Conservation (phyloP, 2,329 filamentous ascomycete genomes). For the Setomelanomma holmii region DNA sequence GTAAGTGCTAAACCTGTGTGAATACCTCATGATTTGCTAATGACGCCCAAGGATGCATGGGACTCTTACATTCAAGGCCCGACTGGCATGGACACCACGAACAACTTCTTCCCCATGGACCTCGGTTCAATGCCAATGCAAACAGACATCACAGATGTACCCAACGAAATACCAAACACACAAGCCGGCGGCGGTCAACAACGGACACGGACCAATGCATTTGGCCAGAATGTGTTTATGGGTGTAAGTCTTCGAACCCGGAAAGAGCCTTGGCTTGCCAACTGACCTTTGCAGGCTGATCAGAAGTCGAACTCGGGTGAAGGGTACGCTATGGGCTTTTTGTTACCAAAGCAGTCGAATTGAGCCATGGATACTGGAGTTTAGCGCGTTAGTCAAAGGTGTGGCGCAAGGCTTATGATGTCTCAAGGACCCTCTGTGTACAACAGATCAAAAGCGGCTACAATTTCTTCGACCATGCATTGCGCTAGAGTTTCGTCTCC, state of each 20-base stretch:
- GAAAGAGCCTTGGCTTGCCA: background rate
- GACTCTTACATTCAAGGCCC: slow-evolving; percentile 72
- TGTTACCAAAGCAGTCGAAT: slow-evolving; percentile 30
- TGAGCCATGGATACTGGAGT: background rate
- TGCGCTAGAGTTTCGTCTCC: background rate
- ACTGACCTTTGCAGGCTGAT: slow-evolving; percentile 33
- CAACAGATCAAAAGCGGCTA: background rate
- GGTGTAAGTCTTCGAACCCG: slow-evolving; percentile 35
- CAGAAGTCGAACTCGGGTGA: slow-evolving; percentile 29
- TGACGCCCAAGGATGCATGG: slow-evolving; percentile 62
- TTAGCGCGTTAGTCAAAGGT: background rate
- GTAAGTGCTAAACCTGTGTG: slow-evolving; percentile 53
- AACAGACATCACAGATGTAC: slow-evolving; percentile 28
- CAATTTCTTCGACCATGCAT: background rate
- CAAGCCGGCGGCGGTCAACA: slow-evolving; percentile 23
- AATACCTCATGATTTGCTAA: slow-evolving; percentile 9
- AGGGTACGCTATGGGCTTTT: slow-evolving; percentile 38
- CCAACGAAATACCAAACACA: slow-evolving; percentile 23
- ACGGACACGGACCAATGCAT: slow-evolving; percentile 36
- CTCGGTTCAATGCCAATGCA: slow-evolving; percentile 42
- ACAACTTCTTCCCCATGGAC: slow-evolving; percentile 56
- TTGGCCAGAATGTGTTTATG: slow-evolving; percentile 49
- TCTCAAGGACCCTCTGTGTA: background rate
- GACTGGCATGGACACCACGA: slow-evolving; percentile 48
- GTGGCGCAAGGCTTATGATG: background rate